These are phyloP conservation scores for Paramecium sexaurelia DNA, from an alignment of 73 alveolate genomes.

Conservation along the genomic window DNA sequence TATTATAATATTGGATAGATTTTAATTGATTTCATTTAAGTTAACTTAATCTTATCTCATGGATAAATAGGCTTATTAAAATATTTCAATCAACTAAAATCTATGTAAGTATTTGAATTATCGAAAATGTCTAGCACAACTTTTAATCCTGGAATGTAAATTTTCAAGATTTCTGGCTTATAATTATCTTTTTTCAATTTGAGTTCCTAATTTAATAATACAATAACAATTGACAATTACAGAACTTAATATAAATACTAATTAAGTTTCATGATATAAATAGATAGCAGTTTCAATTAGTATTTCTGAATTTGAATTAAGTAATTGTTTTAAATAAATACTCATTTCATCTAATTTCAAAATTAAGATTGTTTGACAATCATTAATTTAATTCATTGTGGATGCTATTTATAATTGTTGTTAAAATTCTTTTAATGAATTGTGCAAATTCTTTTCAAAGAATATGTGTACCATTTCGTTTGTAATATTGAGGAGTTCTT, in stretches of 20 bases:
- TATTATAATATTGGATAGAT: not conserved
- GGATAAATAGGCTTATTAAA: not conserved
- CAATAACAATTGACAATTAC: not conserved
- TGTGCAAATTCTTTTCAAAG: not conserved
- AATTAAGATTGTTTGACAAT: not conserved
- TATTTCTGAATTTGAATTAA: not conserved
- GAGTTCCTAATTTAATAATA: not conserved
- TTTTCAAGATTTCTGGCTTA: not conserved
- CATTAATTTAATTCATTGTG: not conserved
- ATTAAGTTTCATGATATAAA: not conserved
- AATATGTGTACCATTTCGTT: not conserved
- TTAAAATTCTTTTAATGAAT: not conserved
- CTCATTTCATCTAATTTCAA: constrained; percentile 9
- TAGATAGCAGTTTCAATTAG: not conserved
- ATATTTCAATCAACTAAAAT: constrained; percentile 8
- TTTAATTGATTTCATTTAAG: not conserved
- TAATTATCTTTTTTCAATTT: not conserved
- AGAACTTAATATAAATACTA: not conserved
- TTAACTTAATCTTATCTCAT: not conserved
- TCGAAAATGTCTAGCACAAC: not conserved
- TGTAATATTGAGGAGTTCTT: not conserved
- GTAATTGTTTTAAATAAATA: not conserved
- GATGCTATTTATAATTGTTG: not conserved
- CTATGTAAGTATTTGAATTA: not conserved
- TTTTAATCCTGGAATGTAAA: not conserved